Percentiles rank a stretch among this genome's conserved stretches.
These are phyloP conservation scores for Citrullus colocynthis DNA, from an alignment of 306 rosid genomes.

Conservation along the genomic window DNA sequence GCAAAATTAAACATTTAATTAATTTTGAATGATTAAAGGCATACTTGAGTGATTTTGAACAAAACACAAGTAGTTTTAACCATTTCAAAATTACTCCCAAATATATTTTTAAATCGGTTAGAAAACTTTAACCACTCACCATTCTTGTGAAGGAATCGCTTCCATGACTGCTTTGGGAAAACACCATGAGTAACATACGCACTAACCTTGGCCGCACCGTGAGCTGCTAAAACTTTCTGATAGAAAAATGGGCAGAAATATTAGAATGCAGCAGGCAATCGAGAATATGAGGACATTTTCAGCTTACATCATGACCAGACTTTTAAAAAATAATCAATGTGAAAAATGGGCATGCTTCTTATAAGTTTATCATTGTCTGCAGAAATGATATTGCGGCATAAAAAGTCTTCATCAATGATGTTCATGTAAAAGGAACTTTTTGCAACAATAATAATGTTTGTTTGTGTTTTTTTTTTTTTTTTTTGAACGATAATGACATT, in stretches of 20 bases:
- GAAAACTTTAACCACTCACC: constrained; percentile 30
- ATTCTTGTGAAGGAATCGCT: constrained; percentile 50
- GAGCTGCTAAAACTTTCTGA: constrained; percentile 76
- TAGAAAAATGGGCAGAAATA: background rate
- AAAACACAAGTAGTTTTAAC: background rate
- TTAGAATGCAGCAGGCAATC: background rate
- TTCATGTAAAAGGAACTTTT: background rate
- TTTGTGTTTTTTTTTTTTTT: background rate
- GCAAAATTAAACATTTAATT: too few species aligned
- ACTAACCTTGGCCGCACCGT: constrained; percentile 89
- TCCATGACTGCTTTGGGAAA: constrained; percentile 80
- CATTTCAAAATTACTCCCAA: background rate
- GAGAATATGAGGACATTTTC: background rate
- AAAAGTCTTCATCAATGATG: background rate
- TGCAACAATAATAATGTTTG: background rate
- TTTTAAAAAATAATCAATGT: background rate
- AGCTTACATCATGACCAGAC: background rate
- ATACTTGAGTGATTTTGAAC: too few species aligned
- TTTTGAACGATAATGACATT: background rate
- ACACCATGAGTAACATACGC: constrained; percentile 90
- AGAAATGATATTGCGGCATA: background rate
- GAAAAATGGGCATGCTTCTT: background rate
- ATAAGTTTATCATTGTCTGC: background rate
- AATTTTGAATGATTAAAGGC: background rate
- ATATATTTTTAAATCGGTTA: too few species aligned